Percentiles rank a stretch among this genome's conserved stretches.
Conservation (phyloP, 495 filamentous ascomycete species). For the Hyaloscypha finlandica region DNA sequence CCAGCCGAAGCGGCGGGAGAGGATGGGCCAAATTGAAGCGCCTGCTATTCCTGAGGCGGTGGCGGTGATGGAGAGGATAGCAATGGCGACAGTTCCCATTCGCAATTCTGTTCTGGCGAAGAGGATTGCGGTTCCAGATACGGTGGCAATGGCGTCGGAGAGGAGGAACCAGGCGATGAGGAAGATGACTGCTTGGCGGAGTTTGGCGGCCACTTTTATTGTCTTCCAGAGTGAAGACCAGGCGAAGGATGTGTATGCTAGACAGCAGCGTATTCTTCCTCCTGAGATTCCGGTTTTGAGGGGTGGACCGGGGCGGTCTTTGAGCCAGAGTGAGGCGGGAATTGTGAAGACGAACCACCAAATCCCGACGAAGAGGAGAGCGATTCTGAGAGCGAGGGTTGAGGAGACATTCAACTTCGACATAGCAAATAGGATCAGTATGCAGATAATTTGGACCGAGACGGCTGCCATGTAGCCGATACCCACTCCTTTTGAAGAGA, state of each 20-base stretch:
- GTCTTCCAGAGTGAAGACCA: constrained; percentile 87
- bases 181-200: constrained; percentile 89
- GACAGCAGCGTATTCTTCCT: constrained; percentile 18
- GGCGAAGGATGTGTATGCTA: constrained; percentile 70
- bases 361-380: constrained; percentile 79
- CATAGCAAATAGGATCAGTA: constrained; percentile 69
- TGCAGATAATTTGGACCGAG: constrained; percentile 74
- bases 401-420: constrained; percentile 55
- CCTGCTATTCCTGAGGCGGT: constrained; percentile 81
- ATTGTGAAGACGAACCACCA: constrained; percentile 98
- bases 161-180: constrained; percentile 93
- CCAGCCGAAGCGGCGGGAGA: constrained; percentile 66
- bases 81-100: constrained; percentile 86
- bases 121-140: constrained; percentile 90
- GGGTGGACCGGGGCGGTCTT: constrained; percentile 87
- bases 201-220: constrained; percentile 68
- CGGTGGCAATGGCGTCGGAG: constrained; percentile 90
- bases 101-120: constrained; percentile 92
- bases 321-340: constrained; percentile 83
- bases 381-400: constrained; percentile 75
- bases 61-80: constrained; percentile 88
- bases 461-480: constrained; percentile 86
- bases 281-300: constrained; percentile 43
- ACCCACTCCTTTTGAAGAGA: constrained; percentile 89
- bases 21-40: constrained; percentile 83